Evolutionary conservation across 805 yeast genomes (phyloP).

Genomic region (Huiozyma sinensis): DNA sequence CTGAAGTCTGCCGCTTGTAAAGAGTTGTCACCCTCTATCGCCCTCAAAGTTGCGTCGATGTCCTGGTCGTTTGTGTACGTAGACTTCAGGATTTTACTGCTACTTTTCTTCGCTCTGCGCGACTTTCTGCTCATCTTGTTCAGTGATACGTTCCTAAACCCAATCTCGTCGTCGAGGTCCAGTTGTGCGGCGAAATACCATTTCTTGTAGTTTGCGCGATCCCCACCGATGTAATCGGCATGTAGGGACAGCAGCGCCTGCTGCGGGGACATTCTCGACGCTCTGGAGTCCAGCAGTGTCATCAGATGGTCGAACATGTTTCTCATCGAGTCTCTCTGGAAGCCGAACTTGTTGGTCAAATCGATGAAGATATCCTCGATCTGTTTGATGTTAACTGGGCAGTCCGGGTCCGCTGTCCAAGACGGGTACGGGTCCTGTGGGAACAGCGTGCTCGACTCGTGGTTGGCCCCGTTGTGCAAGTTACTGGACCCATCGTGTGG

Average conservation of each 20-base stretch:
- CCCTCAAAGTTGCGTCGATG: slow-evolving; percentile 45
- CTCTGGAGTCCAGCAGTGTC: slow-evolving; percentile 72
- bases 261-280: slow-evolving; percentile 81
- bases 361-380: slow-evolving; percentile 81
- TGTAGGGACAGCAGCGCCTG: slow-evolving; percentile 73
- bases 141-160: slow-evolving; percentile 45
- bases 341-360: slow-evolving; percentile 72
- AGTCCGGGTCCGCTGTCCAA: slow-evolving; percentile 93
- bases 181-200: slow-evolving; percentile 88
- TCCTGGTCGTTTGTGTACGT: slow-evolving; percentile 29
- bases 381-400: slow-evolving; percentile 71
- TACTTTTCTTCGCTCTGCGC: slow-evolving; percentile 73
- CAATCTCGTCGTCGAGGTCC: slow-evolving; percentile 60
- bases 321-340: slow-evolving; percentile 89
- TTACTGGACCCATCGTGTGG: not conserved
- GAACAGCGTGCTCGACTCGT: slow-evolving; percentile 19
- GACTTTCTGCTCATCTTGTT: slow-evolving; percentile 71
- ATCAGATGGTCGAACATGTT: slow-evolving; percentile 80
- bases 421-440: slow-evolving; percentile 95
- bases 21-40: slow-evolving; percentile 74
- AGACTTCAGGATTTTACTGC: slow-evolving; percentile 46
- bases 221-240: slow-evolving; percentile 86
- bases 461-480: too few relatives aligned
- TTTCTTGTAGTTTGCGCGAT: slow-evolving; percentile 71
- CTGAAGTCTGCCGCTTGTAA: slow-evolving; percentile 78